Conservation (phyloP, 2,329 filamentous ascomycete genomes). For the Ophiostoma australiae region DNA sequence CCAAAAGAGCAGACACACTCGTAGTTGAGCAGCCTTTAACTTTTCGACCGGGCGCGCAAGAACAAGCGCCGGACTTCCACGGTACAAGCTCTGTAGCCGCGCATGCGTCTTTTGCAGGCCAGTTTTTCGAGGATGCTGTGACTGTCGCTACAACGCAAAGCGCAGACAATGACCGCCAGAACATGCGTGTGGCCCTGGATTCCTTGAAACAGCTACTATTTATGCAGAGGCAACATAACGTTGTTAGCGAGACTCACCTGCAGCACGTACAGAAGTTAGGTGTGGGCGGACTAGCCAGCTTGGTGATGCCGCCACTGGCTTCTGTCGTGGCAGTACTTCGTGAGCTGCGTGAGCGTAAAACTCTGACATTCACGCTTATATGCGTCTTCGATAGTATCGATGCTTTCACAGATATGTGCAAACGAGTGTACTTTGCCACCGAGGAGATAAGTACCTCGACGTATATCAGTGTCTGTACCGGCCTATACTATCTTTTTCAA, state of each 20-base stretch:
- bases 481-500: conserved; percentile 1
- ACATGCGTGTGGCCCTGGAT: not conserved
- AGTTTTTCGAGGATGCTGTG: conserved; percentile 2
- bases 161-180: too few relatives aligned
- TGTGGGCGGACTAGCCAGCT: not conserved
- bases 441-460: not conserved
- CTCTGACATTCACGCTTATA: conserved; percentile 2
- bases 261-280: not conserved
- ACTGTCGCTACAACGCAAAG: not conserved
- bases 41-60: too few relatives aligned
- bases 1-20: not conserved
- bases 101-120: not conserved
- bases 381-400: conserved; percentile 10
- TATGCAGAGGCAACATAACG: conserved; percentile 4
- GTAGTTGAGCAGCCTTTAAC: not conserved
- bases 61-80: not conserved
- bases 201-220: not conserved
- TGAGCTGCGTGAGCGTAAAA: not conserved
- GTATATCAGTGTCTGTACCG: conserved; percentile 8
- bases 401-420: conserved; percentile 3
- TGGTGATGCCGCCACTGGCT: not conserved
- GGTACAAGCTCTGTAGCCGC: conserved; percentile 1
- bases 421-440: not conserved
- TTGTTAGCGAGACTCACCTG: not conserved
- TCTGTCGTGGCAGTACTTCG: not conserved